Conservation (phyloP, 2,329 filamentous ascomycete genomes). For the Xylaria sp. region DNA sequence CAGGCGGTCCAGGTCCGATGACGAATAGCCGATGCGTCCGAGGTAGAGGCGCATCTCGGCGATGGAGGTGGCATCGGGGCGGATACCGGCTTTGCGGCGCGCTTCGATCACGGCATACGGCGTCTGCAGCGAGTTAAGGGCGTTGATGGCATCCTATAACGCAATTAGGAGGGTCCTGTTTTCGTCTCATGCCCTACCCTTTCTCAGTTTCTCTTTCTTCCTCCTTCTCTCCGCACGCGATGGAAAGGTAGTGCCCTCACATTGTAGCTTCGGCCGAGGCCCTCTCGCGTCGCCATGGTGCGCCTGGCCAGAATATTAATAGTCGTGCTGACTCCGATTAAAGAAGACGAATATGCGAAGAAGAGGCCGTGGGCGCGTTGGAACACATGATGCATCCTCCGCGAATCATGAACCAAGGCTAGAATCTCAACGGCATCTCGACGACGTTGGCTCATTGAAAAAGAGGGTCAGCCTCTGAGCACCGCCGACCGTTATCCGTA, state of each 20-base stretch:
- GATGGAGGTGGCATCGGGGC: conserved; percentile 63
- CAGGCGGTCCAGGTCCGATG: conserved; percentile 50
- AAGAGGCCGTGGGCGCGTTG: conserved; percentile 14
- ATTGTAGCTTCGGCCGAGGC: conserved; percentile 25
- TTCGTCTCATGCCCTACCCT: not conserved
- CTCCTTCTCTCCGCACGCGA: not conserved
- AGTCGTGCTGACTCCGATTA: conserved; percentile 9
- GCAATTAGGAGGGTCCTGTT: conserved; percentile 4
- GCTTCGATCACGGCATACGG: conserved; percentile 78
- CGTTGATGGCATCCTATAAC: conserved; percentile 71
- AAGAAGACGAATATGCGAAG: conserved; percentile 10
- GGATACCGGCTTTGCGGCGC: conserved; percentile 66
- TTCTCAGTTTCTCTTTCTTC: not conserved
- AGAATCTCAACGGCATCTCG: not conserved
- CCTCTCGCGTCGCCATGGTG: conserved; percentile 26
- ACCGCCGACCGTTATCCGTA: not conserved
- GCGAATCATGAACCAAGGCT: not conserved
- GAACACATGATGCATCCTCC: conserved; percentile 30
- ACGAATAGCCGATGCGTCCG: conserved; percentile 68
- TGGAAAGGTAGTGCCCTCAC: conserved; percentile 13
- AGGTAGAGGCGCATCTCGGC: conserved; percentile 78
- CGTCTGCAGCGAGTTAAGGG: conserved; percentile 85
- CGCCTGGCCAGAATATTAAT: conserved; percentile 13
- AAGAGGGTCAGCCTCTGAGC: not conserved
- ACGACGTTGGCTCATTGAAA: not conserved